These are phyloP conservation scores for Solanum rostratum DNA, from an alignment of 257 asterid species.

Conservation along the genomic window DNA sequence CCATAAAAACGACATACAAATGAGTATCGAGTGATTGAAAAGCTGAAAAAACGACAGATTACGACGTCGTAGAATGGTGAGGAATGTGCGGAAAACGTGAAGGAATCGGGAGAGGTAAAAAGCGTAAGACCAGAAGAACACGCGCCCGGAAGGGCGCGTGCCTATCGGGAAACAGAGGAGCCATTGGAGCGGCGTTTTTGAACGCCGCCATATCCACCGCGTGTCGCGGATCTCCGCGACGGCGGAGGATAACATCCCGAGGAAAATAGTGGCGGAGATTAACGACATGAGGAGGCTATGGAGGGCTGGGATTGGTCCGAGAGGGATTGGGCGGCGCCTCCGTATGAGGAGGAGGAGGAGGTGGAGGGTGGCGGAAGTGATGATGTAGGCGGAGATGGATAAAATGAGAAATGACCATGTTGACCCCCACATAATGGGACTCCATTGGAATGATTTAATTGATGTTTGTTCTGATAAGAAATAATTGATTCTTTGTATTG, in stretches of 20 bases:
- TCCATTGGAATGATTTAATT: conserved; percentile 63
- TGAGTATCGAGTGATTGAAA: conserved; percentile 36
- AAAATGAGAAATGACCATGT: conserved; percentile 67
- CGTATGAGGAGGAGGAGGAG: conserved; percentile 37
- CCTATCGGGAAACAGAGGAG: conserved; percentile 84
- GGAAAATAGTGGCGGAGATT: conserved; percentile 36
- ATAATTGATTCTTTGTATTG: conserved; percentile 13
- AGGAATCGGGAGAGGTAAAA: conserved; percentile 69
- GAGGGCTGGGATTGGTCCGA: conserved; percentile 54
- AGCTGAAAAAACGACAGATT: conserved; percentile 27
- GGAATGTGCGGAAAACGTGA: conserved; percentile 30
- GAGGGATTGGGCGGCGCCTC: conserved; percentile 42
- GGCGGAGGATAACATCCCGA: conserved; percentile 53
- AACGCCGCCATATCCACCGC: conserved; percentile 67
- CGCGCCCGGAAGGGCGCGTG: conserved; percentile 74
- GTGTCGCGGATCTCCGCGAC: conserved; percentile 71
- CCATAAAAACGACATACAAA: conserved; percentile 55
- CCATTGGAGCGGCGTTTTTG: conserved; percentile 62
- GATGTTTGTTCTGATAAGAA: conserved; percentile 48
- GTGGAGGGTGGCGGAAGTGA: conserved; percentile 41
- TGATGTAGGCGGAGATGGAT: conserved; percentile 41
- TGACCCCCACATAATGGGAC: conserved; percentile 47
- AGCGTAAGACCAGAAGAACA: conserved; percentile 73
- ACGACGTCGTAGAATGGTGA: conserved; percentile 20
- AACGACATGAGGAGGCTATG: conserved; percentile 50